phyloP scores from a whole-genome alignment of 1,284 basidiomycete species.

The Cryptococcus sp. region DNA sequence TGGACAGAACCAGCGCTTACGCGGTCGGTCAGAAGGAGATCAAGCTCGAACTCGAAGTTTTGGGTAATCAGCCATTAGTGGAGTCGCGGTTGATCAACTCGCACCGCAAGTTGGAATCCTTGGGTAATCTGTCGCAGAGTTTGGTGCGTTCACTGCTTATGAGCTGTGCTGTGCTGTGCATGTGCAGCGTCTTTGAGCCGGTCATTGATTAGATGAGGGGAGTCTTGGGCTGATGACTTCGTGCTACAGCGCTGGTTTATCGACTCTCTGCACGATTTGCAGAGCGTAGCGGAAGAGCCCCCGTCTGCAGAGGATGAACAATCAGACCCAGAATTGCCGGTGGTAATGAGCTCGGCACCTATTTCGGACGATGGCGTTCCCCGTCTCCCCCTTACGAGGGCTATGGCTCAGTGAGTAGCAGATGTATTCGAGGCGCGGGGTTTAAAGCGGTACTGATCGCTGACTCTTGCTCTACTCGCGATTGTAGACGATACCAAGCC shows the following conservation, averaged over 20 bases:
- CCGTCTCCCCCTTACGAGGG: slow-evolving; percentile 73
- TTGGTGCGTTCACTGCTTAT: slow-evolving; percentile 63
- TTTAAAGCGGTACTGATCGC: background rate
- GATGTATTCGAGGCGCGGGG: too few species aligned
- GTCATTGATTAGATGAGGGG: too few species aligned
- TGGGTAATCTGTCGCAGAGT: slow-evolving; percentile 82
- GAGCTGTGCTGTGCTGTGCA: too few species aligned
- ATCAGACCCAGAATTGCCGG: slow-evolving; percentile 49
- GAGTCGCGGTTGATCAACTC: slow-evolving; percentile 75
- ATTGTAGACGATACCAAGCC: slow-evolving; percentile 79
- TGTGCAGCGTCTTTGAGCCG: too few species aligned
- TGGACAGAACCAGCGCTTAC: slow-evolving; percentile 24
- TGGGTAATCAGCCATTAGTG: slow-evolving; percentile 60
- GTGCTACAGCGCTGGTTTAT: slow-evolving; percentile 73
- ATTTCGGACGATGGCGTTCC: slow-evolving; percentile 57
- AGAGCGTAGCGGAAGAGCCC: slow-evolving; percentile 62
- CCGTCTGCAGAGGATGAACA: slow-evolving; percentile 56
- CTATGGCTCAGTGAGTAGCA: slow-evolving; percentile 76
- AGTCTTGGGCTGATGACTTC: background rate
- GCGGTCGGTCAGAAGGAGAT: slow-evolving; percentile 70
- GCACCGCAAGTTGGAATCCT: slow-evolving; percentile 69
- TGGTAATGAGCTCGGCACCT: slow-evolving; percentile 3
- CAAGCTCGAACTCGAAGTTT: slow-evolving; percentile 67
- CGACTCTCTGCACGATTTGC: slow-evolving; percentile 65
- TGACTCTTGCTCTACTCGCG: slow-evolving; percentile 14